Conservation (phyloP, 164 flowering plant genomes). For the Magnolia sinica region DNA sequence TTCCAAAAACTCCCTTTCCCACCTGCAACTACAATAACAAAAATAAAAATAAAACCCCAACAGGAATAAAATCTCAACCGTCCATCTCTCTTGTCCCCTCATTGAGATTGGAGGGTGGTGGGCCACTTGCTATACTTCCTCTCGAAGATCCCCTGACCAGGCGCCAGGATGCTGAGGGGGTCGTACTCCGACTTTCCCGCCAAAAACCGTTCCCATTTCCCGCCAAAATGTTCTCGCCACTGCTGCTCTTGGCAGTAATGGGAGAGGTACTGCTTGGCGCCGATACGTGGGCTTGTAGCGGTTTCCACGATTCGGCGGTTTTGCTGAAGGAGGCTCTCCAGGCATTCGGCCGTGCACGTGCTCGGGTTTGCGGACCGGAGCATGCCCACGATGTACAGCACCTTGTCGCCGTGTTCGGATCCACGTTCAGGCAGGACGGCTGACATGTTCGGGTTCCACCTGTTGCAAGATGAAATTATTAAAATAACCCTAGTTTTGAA, state of each 20-base stretch:
- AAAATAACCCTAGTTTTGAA: neutral
- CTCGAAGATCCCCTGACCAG: constrained; percentile 79
- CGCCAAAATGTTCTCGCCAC: constrained; percentile 77
- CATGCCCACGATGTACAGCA: constrained; percentile 29
- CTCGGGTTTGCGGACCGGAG: constrained; percentile 26
- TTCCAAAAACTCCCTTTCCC: neutral
- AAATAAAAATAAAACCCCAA: neutral
- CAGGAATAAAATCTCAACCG: neutral
- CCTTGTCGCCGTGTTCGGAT: neutral
- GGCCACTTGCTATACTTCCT: constrained; percentile 24
- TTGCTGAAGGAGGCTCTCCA: constrained; percentile 11
- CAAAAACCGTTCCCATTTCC: constrained; percentile 55
- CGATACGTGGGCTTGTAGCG: constrained; percentile 22
- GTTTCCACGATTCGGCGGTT: constrained; percentile 17
- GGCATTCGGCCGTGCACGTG: constrained; percentile 19
- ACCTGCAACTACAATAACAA: neutral
- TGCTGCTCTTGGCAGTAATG: constrained; percentile 56
- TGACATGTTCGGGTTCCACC: constrained; percentile 32
- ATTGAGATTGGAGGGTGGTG: neutral
- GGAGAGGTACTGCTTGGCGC: constrained; percentile 77
- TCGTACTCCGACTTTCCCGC: constrained; percentile 67
- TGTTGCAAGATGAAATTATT: neutral
- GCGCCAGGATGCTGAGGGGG: constrained; percentile 74
- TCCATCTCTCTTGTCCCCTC: neutral
- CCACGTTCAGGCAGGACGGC: constrained; percentile 26